Evolutionary conservation across 2,329 filamentous ascomycete species (phyloP).

Genomic region (Rutstroemia sp.): DNA sequence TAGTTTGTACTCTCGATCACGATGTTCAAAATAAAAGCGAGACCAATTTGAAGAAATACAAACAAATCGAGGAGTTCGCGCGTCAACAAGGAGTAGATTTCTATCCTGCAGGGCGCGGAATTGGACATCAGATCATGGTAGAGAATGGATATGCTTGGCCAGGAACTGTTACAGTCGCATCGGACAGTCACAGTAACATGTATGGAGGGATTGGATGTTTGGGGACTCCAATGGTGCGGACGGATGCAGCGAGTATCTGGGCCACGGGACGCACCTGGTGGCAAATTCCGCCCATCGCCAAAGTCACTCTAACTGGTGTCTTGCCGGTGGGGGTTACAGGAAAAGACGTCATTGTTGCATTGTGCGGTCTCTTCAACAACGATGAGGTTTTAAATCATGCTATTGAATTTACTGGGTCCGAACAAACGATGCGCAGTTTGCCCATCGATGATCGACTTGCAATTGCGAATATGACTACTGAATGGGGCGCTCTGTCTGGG

Average conservation of each 20-base stretch:
- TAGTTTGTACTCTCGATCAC: conserved; percentile 81
- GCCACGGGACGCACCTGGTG: conserved; percentile 79
- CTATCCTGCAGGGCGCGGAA: conserved; percentile 70
- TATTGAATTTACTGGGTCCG: conserved; percentile 78
- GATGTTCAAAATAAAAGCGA: conserved; percentile 80
- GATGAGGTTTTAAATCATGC: conserved; percentile 87
- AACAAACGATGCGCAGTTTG: conserved; percentile 67
- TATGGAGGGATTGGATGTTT: conserved; percentile 75
- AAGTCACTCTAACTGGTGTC: conserved; percentile 68
- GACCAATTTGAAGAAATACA: conserved; percentile 76
- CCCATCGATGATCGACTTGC: conserved; percentile 67
- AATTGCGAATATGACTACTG: conserved; percentile 74
- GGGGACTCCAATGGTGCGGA: conserved; percentile 76
- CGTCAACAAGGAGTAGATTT: conserved; percentile 68
- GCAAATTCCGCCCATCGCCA: conserved; percentile 78
- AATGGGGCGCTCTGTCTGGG: conserved; percentile 67
- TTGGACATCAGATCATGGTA: conserved; percentile 89
- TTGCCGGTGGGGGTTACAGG: conserved; percentile 77
- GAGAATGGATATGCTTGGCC: conserved; percentile 84
- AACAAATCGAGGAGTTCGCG: conserved; percentile 75
- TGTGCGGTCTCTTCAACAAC: conserved; percentile 79
- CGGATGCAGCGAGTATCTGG: conserved; percentile 82
- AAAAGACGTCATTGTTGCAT: conserved; percentile 88
- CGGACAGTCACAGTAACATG: conserved; percentile 71
- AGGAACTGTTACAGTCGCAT: conserved; percentile 73